These are phyloP conservation scores for Eucalyptus viminalis DNA, from an alignment of 345 rosid genomes.

Conservation along the genomic window DNA sequence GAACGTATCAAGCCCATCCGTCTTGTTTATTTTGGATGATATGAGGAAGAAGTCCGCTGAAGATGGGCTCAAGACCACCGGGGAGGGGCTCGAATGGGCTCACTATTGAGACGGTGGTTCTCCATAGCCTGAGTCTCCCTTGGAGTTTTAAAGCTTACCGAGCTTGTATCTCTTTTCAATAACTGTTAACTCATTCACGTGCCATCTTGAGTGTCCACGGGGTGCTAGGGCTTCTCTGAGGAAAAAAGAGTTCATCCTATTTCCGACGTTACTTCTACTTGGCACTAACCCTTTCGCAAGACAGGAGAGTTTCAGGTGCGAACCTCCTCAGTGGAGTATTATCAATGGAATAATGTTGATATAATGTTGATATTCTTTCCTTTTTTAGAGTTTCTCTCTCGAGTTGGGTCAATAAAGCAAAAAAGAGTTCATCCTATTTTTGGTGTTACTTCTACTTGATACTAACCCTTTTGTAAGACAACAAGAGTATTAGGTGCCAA, in stretches of 20 bases:
- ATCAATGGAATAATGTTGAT: neutral
- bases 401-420: neutral
- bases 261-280: fast-evolving
- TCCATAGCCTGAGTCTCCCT: slow-evolving; percentile 1
- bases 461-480: neutral
- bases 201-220: neutral
- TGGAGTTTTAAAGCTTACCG: neutral
- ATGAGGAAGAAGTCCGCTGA: slow-evolving; percentile 15
- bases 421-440: neutral
- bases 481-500: neutral
- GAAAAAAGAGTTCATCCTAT: neutral
- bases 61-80: slow-evolving; percentile 8
- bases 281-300: neutral
- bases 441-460: neutral
- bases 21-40: slow-evolving; percentile 27
- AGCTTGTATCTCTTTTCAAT: neutral
- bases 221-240: neutral
- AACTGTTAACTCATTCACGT: neutral
- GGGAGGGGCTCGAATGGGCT: slow-evolving; percentile 39
- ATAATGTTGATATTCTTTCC: neutral
- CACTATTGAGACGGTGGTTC: slow-evolving; percentile 23
- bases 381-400: neutral
- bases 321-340: neutral
- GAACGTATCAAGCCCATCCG: slow-evolving; percentile 26
- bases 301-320: neutral